Evolutionary conservation across 2,329 filamentous ascomycete genomes (phyloP).

Genomic region (Colletotrichum lentis): DNA sequence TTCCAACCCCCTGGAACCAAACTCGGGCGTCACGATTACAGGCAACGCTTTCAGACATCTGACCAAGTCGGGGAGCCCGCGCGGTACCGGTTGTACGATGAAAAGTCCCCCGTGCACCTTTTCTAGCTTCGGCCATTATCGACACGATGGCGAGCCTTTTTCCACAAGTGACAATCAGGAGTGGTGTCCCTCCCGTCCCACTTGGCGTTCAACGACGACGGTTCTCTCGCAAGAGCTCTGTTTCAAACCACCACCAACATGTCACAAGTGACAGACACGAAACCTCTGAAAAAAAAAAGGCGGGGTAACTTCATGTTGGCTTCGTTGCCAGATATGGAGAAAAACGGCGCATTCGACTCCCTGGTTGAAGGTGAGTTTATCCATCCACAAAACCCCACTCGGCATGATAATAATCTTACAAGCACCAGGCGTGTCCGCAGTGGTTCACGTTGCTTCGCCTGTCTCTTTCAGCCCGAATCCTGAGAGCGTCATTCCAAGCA

Average conservation of each 20-base stretch:
- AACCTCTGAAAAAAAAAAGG: conserved; percentile 22
- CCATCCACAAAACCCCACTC: no score
- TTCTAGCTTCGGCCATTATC: background rate
- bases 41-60: no score
- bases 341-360: conserved; percentile 41
- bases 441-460: conserved; percentile 48
- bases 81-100: background rate
- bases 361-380: conserved; percentile 42
- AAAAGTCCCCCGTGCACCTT: background rate
- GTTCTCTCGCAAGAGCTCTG: conserved; percentile 21
- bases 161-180: conserved; percentile 13
- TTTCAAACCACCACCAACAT: conserved; percentile 24
- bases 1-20: conserved; percentile 7
- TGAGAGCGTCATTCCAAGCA: conserved; percentile 49
- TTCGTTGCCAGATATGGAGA: conserved; percentile 47
- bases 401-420: background rate
- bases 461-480: conserved; percentile 49
- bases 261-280: conserved; percentile 33
- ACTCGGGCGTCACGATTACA: background rate
- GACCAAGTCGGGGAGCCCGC: background rate
- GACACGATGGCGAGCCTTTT: conserved; percentile 6
- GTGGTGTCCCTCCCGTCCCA: conserved; percentile 8
- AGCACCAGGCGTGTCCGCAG: conserved; percentile 17
- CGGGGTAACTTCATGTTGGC: conserved; percentile 43
- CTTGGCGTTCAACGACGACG: conserved; percentile 28